phyloP scores from a whole-genome alignment of 1,139 yeast genomes.

The Hemisphaericaspora xylofermentans region DNA sequence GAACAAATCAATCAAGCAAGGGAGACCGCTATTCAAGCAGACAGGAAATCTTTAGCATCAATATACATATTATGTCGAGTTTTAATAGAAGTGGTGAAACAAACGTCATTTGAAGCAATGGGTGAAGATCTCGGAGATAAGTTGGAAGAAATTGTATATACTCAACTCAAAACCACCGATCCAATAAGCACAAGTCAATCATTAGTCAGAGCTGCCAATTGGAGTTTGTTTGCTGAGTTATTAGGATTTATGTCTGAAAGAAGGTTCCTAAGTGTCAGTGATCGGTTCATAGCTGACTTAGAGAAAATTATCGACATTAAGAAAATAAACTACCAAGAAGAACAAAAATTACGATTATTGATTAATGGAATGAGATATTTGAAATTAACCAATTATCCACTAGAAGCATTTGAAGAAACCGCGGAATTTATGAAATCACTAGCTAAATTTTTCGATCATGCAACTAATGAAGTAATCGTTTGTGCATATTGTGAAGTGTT shows the following conservation, averaged over 20 bases:
- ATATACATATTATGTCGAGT: constrained; percentile 92
- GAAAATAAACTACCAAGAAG: constrained; percentile 53
- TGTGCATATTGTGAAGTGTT: constrained; percentile 86
- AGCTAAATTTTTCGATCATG: constrained; percentile 73
- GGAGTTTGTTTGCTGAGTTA: constrained; percentile 89
- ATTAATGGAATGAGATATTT: constrained; percentile 91
- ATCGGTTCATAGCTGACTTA: constrained; percentile 87
- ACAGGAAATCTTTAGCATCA: constrained; percentile 80
- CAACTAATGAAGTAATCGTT: constrained; percentile 63
- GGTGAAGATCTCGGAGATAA: constrained; percentile 83
- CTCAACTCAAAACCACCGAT: constrained; percentile 85
- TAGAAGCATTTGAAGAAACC: constrained; percentile 87
- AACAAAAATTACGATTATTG: constrained; percentile 69
- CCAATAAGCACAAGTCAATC: constrained; percentile 65
- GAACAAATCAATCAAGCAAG: constrained; percentile 57
- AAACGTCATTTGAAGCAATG: constrained; percentile 67
- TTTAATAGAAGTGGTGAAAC: constrained; percentile 87
- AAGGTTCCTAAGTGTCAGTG: constrained; percentile 84
- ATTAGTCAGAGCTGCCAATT: constrained; percentile 80
- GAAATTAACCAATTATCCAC: constrained; percentile 75
- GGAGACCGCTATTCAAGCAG: constrained; percentile 77
- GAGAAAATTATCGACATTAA: constrained; percentile 66
- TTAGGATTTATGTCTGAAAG: constrained; percentile 88
- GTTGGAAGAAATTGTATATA: constrained; percentile 89
- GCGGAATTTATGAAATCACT: constrained; percentile 85